Evolutionary conservation across 139 green algal genomes (phyloP), one percentile per base, ranked within the genome.

Genomic region (Parachlorella kessleri): DNA sequence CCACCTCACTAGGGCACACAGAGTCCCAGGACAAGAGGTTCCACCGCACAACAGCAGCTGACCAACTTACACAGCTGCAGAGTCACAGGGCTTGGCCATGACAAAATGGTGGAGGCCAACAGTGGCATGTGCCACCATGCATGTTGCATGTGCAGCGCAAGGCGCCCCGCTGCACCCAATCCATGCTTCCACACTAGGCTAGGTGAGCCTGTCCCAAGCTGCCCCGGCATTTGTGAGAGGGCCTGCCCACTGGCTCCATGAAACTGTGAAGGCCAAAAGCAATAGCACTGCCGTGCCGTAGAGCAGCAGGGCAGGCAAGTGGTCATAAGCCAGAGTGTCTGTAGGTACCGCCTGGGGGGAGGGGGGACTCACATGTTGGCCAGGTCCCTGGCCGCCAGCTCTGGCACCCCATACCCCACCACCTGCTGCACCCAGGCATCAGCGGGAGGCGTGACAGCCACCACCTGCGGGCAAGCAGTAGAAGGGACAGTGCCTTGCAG

Each of bases 351-450:
- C 48, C 48, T 59, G 21, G 48, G 14, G 14, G 0, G 14, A 59
- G 14, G 21, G 24, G 24, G 14, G 14, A 30, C 78, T 76, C 67
- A 84, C 79, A 84, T 84, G 59, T 84, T 79, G 21, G 59, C 79
- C 33, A 84, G 24, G 33, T 80, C 79, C 14, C 66, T 42, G 0
- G 79, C 79, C 14, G 55, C 40, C 0, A 30, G 3, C 38, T 84
- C 41, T 28, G 79, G 79, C 32, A 81, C 59, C 2, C 79, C 79
- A 81, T 70, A 80, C 30, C 70, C 66, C 33, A 48, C 54, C 23
- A 80, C 55, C 32, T 64, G 38, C 64, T 66, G 5, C 10, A 66
- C 35, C 79, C 79, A 84, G 3, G 66, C 71, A 55, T 79, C 71
- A 4, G 63, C 23, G 8, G 70, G 59, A n/a, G 79, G 70, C 10